These are phyloP conservation scores for Jimgerdemannia flammicorona DNA, from an alignment of 192 early-diverging fungal species.

Conservation along the genomic window DNA sequence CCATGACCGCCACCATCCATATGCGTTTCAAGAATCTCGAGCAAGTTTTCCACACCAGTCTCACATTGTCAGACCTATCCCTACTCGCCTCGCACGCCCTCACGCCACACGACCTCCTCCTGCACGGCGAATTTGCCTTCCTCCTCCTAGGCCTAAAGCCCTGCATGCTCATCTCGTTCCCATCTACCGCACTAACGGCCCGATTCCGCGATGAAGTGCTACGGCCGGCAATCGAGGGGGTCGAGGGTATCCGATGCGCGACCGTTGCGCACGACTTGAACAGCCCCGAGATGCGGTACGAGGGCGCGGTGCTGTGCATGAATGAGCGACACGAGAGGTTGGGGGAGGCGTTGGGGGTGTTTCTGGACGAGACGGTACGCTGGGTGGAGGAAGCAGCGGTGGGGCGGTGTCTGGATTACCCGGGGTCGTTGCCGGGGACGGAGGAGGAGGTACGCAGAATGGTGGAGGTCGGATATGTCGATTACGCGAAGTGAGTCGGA, in stretches of 20 bases:
- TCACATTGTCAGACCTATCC: neutral
- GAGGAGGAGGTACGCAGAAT: neutral
- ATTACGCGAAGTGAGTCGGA: slow-evolving; percentile 1
- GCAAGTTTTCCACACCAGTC: neutral
- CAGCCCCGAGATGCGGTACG: slow-evolving; percentile 3
- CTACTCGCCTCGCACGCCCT: neutral
- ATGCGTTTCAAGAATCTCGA: neutral
- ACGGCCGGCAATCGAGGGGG: neutral
- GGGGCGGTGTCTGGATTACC: slow-evolving; percentile 1
- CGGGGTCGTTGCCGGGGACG: slow-evolving; percentile 3
- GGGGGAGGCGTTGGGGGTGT: neutral
- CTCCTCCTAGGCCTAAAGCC: slow-evolving; percentile 2
- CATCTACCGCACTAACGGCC: neutral
- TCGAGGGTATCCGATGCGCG: neutral
- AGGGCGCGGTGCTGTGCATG: neutral
- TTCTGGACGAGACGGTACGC: neutral
- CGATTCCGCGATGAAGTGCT: neutral
- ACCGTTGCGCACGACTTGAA: neutral
- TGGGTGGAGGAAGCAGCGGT: neutral
- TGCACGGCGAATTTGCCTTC: slow-evolving; percentile 14
- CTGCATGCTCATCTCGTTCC: slow-evolving; percentile 8
- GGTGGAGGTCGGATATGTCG: slow-evolving; percentile 10
- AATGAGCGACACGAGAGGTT: neutral
- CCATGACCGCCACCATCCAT: neutral
- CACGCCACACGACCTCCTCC: neutral